Conservation (phyloP, 2,329 filamentous ascomycete genomes). For the Aureobasidium subglaciale region DNA sequence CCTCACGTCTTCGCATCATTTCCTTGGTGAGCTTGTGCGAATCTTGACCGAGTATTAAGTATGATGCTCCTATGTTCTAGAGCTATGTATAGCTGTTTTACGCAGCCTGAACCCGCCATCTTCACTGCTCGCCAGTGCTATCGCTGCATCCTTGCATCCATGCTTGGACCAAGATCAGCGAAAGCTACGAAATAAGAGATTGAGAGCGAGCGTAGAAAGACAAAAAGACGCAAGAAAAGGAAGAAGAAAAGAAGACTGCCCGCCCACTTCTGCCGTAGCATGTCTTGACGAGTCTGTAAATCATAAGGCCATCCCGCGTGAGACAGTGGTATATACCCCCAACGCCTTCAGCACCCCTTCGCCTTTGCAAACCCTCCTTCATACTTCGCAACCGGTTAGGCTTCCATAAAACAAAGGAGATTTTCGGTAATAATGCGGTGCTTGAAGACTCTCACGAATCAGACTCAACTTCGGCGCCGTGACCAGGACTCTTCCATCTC, state of each 20-base stretch:
- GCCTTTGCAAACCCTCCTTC: neutral
- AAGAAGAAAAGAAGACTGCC: neutral
- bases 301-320: slow-evolving; percentile 15
- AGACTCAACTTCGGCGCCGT: neutral
- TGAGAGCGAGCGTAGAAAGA: slow-evolving; percentile 4
- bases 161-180: neutral
- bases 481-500: slow-evolving; percentile 15
- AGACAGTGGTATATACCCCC: slow-evolving; percentile 12
- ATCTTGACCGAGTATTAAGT: neutral
- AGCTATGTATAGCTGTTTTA: slow-evolving; percentile 1
- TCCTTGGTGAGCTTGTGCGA: neutral
- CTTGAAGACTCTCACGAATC: neutral
- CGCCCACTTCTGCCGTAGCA: neutral
- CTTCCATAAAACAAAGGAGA: slow-evolving; percentile 10
- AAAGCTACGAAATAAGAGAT: neutral
- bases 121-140: neutral
- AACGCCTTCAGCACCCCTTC: slow-evolving; percentile 1
- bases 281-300: slow-evolving; percentile 3
- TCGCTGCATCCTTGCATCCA: neutral
- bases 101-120: neutral
- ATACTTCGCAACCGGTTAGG: neutral
- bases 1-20: neutral
- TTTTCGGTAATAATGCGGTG: neutral
- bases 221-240: neutral
- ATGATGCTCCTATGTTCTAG: neutral